A percentile compares a stretch with the other conserved stretches of the same genome.
These are phyloP conservation scores for Cicer cuneatum DNA, from an alignment of 306 rosid genomes.

Conservation along the genomic window DNA sequence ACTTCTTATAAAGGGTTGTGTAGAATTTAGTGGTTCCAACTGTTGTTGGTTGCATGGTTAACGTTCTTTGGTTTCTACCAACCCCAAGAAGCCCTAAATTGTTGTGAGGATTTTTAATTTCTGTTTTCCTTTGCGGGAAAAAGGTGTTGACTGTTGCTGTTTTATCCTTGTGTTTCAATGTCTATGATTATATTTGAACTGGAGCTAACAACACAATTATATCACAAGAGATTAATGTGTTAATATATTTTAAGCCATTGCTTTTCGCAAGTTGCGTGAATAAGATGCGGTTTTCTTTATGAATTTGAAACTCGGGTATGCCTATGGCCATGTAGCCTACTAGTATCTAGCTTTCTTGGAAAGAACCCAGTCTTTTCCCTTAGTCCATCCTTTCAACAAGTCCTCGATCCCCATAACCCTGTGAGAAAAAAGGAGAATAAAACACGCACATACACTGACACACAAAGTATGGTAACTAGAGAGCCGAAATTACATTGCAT, in stretches of 20 bases:
- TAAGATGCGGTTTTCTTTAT: neutral
- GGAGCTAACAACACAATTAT: conserved; percentile 10
- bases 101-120: conserved; percentile 24
- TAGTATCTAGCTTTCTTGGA: neutral
- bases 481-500: neutral
- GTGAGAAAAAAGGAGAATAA: neutral
- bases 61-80: conserved; percentile 11
- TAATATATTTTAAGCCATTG: conserved; percentile 10
- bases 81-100: neutral
- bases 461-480: neutral
- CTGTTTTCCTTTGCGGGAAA: neutral
- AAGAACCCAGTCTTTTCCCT: too few relatives aligned
- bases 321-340: neutral
- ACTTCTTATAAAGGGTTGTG: conserved; percentile 14
- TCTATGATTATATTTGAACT: conserved; percentile 14
- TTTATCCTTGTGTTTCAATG: neutral
- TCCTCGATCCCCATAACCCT: neutral
- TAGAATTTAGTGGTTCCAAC: conserved; percentile 24
- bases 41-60: conserved; percentile 24
- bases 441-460: neutral
- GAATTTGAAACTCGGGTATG: conserved; percentile 12
- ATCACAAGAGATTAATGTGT: neutral
- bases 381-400: neutral
- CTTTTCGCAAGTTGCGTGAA: neutral
- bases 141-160: neutral